phyloP scores from a whole-genome alignment of 1,284 basidiomycete genomes.

The Puccinia hordei region DNA sequence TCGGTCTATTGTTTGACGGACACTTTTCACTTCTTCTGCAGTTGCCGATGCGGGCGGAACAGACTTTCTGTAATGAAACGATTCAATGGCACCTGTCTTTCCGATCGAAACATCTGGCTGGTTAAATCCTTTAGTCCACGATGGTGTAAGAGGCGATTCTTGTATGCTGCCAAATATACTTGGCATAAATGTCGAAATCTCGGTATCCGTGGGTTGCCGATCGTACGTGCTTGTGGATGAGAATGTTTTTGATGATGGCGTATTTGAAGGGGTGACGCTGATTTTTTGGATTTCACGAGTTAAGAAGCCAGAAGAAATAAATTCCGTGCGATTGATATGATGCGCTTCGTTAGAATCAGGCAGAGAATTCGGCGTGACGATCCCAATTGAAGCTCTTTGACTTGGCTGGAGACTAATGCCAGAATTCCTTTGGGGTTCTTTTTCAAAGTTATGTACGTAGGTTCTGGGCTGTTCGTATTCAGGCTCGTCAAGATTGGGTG shows the following conservation, averaged over 20 bases:
- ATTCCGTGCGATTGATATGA: conserved; percentile 7
- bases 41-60: neutral
- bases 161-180: conserved; percentile 30
- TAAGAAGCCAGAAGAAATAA: neutral
- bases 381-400: conserved; percentile 42
- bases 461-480: conserved; percentile 5
- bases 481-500: neutral
- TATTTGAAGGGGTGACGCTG: neutral
- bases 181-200: conserved; percentile 38
- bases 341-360: conserved; percentile 15
- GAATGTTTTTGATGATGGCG: conserved; percentile 5
- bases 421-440: conserved; percentile 41
- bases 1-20: conserved; percentile 24
- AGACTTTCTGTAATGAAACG: conserved; percentile 8
- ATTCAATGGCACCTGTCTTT: neutral
- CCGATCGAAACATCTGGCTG: neutral
- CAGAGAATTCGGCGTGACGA: conserved; percentile 29
- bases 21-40: conserved; percentile 16
- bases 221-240: conserved; percentile 16
- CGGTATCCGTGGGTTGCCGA: conserved; percentile 20
- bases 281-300: conserved; percentile 10
- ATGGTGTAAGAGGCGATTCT: conserved; percentile 3
- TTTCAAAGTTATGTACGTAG: conserved; percentile 12
- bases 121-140: neutral
- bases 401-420: conserved; percentile 38